Conservation (phyloP, 2,329 filamentous ascomycete genomes). For the Aspergillus jensenii region DNA sequence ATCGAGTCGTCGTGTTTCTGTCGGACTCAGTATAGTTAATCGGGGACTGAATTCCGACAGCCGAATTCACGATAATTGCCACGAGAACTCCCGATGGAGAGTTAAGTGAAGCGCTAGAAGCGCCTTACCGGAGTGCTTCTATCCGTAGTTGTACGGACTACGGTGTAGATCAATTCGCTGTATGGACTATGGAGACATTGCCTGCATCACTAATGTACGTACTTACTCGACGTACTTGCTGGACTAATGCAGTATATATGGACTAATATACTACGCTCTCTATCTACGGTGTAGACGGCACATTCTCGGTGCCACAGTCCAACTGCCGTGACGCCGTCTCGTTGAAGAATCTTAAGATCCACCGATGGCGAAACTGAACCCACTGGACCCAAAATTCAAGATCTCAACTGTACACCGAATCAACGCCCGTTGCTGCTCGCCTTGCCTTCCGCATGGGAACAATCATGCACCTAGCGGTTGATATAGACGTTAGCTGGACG, state of each 20-base stretch:
- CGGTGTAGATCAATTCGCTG: too few relatives aligned
- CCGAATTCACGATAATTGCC: not conserved
- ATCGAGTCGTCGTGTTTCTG: conserved; percentile 62
- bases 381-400: not conserved
- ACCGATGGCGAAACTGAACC: conserved; percentile 7
- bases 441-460: not conserved
- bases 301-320: not conserved
- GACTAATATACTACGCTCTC: too few relatives aligned
- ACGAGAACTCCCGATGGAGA: not conserved
- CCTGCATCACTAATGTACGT: too few relatives aligned
- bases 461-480: too few relatives aligned
- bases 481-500: too few relatives aligned
- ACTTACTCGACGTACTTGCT: too few relatives aligned
- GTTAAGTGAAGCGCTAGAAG: not conserved
- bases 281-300: too few relatives aligned
- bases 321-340: not conserved
- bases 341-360: conserved; percentile 6
- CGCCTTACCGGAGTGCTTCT: not conserved
- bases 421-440: not conserved
- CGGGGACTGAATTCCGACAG: too few relatives aligned
- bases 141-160: too few relatives aligned
- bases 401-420: too few relatives aligned
- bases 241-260: too few relatives aligned
- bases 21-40: conserved; percentile 9
- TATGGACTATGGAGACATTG: too few relatives aligned